Base-by-base conservation (phyloP, 352 stramenopile genomes). In the Globisporangium abappressorium region DNA sequence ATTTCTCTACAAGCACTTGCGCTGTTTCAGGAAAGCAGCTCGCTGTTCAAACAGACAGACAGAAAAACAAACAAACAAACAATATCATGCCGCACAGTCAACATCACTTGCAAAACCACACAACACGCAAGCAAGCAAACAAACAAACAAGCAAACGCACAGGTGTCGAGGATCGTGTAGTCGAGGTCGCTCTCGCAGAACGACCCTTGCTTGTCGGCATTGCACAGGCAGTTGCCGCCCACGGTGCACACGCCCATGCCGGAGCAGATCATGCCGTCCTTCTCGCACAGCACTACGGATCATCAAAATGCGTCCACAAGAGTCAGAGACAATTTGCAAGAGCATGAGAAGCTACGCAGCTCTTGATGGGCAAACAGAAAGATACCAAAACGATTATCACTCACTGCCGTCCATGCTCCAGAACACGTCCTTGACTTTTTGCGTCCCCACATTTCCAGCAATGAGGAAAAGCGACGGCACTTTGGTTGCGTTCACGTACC, bases 351-450 rank as follows among this genome's bases (percentile, higher is more conserved):
- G 41, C 41, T 46, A 46, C 14, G 43, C 62, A 62, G 11, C 33
- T 62, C 56, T 33, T 26, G 58, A 14, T 30, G 22, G 30, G 22
- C 54, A 26, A 28, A 30, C 20, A 46, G 12, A 43, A 33, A 58
- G 26, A 41, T 46, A 71, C 11, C 14, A 9, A 51, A 47, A n/a
- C 0, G 30, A 34, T 9, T 34, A 28, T 34, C 22, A 84, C 83
- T 58, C 66, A 94, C 86, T 89, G n/a, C 72, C 82, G 56, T 92
- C 80, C 57, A 69, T 78, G 71, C 75, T 90, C 51, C 54, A 68
- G 64, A 91, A 94, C 11, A 92, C 81, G 67, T 94, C 82, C 68
- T 89, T 88, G 22, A 89, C 79, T 57, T 94, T 94, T 57, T 94
- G 79, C 51, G 80, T 51, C 26, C 82, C 84, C 8, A 87, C 72